Percentiles rank a stretch among this genome's conserved stretches.
These are phyloP conservation scores for Lepiota venenata DNA, from an alignment of 768 basidiomycete species.

Conservation along the genomic window DNA sequence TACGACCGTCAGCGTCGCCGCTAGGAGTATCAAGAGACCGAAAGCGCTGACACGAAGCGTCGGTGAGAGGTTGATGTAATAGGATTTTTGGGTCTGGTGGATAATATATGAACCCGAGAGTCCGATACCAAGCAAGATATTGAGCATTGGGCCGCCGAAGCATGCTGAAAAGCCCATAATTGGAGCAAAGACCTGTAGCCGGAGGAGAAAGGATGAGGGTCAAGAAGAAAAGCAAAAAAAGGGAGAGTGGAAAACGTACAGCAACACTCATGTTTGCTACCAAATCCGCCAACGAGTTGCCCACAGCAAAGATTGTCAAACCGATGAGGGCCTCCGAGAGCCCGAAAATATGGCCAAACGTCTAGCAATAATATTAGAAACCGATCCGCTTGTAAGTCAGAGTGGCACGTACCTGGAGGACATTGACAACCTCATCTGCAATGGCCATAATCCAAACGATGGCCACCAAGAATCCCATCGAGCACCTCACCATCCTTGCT, in stretches of 20 bases:
- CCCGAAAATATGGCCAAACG: slow-evolving; percentile 91
- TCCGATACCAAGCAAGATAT: slow-evolving; percentile 88
- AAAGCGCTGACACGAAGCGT: slow-evolving; percentile 83
- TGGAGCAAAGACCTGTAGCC: slow-evolving; percentile 69
- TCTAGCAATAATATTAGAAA: slow-evolving; percentile 42
- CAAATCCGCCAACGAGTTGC: slow-evolving; percentile 94
- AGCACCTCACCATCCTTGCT: slow-evolving; percentile 70
- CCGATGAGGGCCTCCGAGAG: slow-evolving; percentile 97
- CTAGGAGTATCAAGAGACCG: slow-evolving; percentile 75
- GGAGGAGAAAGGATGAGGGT: neutral
- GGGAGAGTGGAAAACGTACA: slow-evolving; percentile 34
- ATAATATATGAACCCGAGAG: slow-evolving; percentile 89
- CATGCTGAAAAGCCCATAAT: slow-evolving; percentile 97
- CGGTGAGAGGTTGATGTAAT: slow-evolving; percentile 71
- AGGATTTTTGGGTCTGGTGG: slow-evolving; percentile 56
- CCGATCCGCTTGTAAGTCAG: neutral
- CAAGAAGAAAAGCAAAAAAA: neutral
- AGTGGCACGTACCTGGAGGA: slow-evolving; percentile 64
- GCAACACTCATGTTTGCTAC: slow-evolving; percentile 98
- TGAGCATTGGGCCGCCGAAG: slow-evolving; percentile 91
- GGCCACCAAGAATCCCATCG: slow-evolving; percentile 87
- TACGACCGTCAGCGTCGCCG: slow-evolving; percentile 76
- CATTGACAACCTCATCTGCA: slow-evolving; percentile 91
- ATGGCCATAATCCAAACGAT: slow-evolving; percentile 99
- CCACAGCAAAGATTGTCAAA: slow-evolving; percentile 93